A percentile compares a stretch with the other conserved stretches of the same genome.
Conservation (phyloP, 768 basidiomycete genomes). For the Kwoniella shandongensis region DNA sequence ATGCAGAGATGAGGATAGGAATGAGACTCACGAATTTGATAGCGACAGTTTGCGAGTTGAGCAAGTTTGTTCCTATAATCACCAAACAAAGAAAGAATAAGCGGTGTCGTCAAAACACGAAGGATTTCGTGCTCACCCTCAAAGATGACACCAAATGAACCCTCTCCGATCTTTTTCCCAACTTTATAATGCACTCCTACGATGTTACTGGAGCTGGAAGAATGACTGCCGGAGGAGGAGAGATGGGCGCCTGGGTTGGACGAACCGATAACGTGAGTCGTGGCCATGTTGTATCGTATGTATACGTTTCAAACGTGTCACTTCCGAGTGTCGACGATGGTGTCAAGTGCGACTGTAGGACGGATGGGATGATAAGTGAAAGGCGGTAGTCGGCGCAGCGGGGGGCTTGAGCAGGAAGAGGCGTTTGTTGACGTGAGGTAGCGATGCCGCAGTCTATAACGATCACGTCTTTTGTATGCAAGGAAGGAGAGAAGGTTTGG, state of each 20-base stretch:
- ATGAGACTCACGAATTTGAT: constrained; percentile 94
- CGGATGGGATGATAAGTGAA: constrained; percentile 4
- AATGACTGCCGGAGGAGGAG: constrained; percentile 39
- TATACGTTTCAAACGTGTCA: background rate
- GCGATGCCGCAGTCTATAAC: background rate
- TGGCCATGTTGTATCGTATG: constrained; percentile 33
- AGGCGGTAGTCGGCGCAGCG: too few relatives aligned
- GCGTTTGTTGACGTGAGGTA: background rate
- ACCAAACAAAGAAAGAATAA: constrained; percentile 6
- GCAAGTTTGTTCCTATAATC: constrained; percentile 85
- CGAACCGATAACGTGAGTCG: constrained; percentile 50
- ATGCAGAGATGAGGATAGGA: constrained; percentile 11
- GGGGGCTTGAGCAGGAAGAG: constrained; percentile 24
- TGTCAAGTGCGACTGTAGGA: background rate
- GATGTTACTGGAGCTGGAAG: constrained; percentile 56
- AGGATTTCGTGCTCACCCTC: constrained; percentile 64
- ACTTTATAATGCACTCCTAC: constrained; percentile 97
- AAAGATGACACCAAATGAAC: constrained; percentile 93
- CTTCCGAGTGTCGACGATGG: background rate
- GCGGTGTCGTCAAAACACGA: constrained; percentile 76
- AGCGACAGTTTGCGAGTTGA: constrained; percentile 97
- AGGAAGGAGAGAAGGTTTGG: background rate
- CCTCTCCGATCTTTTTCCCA: constrained; percentile 98
- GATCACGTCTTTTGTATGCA: background rate
- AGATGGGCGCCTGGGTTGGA: constrained; percentile 47